Conservation (phyloP, 208 protist genomes). For the Trypanosomatidae sp. region DNA sequence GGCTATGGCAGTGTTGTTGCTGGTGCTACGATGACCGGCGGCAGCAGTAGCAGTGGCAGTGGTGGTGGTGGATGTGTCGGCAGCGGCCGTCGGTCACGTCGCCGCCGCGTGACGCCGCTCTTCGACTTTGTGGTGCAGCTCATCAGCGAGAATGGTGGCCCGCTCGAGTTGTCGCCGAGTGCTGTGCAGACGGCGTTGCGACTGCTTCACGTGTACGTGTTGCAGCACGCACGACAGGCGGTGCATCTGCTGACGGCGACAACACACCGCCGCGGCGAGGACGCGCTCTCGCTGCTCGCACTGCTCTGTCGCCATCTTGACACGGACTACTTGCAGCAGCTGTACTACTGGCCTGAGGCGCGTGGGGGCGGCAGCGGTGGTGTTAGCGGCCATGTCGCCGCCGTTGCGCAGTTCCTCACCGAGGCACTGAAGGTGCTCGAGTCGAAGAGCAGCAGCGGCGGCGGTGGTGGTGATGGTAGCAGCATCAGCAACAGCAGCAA, state of each 20-base stretch:
- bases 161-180: conserved; percentile 64
- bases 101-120: too few relatives aligned
- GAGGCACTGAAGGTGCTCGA: conserved; percentile 31
- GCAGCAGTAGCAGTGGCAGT: conserved; percentile 4
- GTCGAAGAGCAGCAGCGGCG: too few relatives aligned
- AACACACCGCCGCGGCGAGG: not conserved
- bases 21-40: too few relatives aligned
- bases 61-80: conserved; percentile 40
- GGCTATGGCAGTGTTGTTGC: too few relatives aligned
- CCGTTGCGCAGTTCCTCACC: conserved; percentile 63
- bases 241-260: not conserved
- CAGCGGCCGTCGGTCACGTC: too few relatives aligned
- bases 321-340: conserved; percentile 59
- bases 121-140: conserved; percentile 37
- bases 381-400: conserved; percentile 71
- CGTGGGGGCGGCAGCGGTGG: conserved; percentile 67
- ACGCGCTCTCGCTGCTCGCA: conserved; percentile 14
- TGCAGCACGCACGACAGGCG: conserved; percentile 8
- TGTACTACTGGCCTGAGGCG: conserved; percentile 69
- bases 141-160: conserved; percentile 55
- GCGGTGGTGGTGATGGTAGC: too few relatives aligned
- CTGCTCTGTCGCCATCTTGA: conserved; percentile 60
- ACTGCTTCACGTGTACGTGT: conserved; percentile 36
- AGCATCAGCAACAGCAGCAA: too few relatives aligned
- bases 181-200: conserved; percentile 66